phyloP scores from a whole-genome alignment of 176 grass and related monocot genomes.

The Poa annua region DNA sequence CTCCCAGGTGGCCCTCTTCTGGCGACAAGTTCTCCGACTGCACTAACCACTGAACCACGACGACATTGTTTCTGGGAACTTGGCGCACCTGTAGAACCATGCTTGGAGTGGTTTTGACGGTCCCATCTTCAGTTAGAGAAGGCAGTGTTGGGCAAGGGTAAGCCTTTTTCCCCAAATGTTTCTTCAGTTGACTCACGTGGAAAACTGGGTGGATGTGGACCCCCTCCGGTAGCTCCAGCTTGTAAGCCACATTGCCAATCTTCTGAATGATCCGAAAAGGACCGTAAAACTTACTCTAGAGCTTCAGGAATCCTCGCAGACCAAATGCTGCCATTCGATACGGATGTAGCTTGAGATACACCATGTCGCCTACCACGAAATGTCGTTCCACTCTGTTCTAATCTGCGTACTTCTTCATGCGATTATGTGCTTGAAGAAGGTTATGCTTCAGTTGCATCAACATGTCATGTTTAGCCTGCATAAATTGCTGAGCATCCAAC shows the following conservation, averaged over 20 bases:
- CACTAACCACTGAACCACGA: background rate
- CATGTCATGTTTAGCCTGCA: background rate
- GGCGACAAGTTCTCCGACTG: background rate
- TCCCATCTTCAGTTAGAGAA: background rate
- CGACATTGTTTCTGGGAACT: background rate
- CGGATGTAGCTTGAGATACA: background rate
- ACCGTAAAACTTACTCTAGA: background rate
- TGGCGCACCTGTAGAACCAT: background rate
- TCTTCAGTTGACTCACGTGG: background rate
- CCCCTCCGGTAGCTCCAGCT: too few relatives aligned
- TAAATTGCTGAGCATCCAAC: background rate
- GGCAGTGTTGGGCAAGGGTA: background rate
- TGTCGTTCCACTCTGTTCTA: too few relatives aligned
- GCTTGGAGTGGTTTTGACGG: background rate
- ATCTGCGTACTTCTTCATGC: background rate
- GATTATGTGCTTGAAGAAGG: background rate
- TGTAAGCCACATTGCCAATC: background rate
- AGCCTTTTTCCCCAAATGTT: background rate
- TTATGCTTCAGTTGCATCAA: background rate
- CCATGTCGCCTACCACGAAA: background rate
- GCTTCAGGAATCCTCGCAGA: background rate
- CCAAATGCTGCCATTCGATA: background rate
- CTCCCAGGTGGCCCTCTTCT: background rate
- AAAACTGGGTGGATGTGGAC: background rate
- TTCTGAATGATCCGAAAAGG: background rate